phyloP scores from a whole-genome alignment of 257 asterid genomes.

The Solanum arcanum region DNA sequence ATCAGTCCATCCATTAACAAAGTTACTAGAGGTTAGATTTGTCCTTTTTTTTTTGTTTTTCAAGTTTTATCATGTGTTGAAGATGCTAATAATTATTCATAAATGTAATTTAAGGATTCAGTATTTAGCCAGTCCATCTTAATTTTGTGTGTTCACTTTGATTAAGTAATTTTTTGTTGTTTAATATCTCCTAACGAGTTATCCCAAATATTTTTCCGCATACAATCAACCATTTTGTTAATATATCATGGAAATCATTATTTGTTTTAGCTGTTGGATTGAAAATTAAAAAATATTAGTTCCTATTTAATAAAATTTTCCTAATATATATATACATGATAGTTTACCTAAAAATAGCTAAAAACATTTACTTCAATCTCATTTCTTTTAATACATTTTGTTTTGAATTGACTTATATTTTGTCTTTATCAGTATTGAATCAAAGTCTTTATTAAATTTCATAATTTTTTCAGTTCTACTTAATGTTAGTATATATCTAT shows the following conservation, averaged over 20 bases:
- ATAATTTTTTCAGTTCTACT: too few relatives aligned
- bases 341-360: not conserved
- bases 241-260: not conserved
- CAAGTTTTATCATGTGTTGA: not conserved
- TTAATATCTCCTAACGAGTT: not conserved
- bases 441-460: too few relatives aligned
- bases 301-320: not conserved
- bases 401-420: too few relatives aligned
- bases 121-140: not conserved
- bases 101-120: not conserved
- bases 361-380: too few relatives aligned
- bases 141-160: not conserved
- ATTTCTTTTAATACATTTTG: too few relatives aligned
- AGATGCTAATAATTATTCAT: not conserved
- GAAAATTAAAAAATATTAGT: not conserved
- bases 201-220: too few relatives aligned
- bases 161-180: not conserved
- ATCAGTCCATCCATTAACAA: not conserved
- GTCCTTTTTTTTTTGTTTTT: not conserved
- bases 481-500: not conserved
- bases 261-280: not conserved
- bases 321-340: not conserved
- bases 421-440: too few relatives aligned
- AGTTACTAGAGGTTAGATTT: not conserved
- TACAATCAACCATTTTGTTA: too few relatives aligned